Conservation (phyloP, 768 basidiomycete species). For the Gymnopilus junonius region DNA sequence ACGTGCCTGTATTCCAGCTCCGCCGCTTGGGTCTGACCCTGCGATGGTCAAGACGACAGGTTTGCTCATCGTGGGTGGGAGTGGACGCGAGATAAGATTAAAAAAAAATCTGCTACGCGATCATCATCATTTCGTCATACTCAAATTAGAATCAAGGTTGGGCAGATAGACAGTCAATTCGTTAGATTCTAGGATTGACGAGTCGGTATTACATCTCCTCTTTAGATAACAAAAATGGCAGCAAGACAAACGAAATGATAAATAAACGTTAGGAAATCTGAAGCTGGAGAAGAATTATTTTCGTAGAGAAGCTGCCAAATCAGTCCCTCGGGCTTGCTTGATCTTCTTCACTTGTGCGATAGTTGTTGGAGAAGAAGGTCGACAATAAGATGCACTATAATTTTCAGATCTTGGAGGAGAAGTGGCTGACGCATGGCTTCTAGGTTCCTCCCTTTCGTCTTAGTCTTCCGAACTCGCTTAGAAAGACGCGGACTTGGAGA, state of each 20-base stretch:
- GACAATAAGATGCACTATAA: no score
- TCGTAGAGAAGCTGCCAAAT: no score
- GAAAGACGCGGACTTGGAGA: neutral
- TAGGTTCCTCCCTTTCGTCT: neutral
- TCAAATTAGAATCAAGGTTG: no score
- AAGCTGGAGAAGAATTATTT: neutral
- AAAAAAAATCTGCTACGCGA: neutral
- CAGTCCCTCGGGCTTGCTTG: no score
- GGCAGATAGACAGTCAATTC: no score
- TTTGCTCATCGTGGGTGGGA: slow-evolving; percentile 7
- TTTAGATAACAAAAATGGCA: no score
- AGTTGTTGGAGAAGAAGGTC: no score
- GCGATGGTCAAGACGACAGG: slow-evolving; percentile 67
- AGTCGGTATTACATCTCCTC: no score
- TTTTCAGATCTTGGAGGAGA: no score
- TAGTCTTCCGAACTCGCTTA: neutral
- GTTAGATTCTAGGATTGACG: no score
- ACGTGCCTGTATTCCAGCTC: slow-evolving; percentile 86
- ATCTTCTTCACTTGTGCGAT: no score
- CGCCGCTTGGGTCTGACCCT: slow-evolving; percentile 82
- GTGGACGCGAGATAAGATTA: neutral
- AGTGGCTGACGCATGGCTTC: no score
- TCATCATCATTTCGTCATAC: neutral
- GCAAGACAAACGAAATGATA: neutral
- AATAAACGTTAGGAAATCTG: neutral